Evolutionary conservation across 139 green algal genomes (phyloP).

Genomic region (Coccomyxa sp.): DNA sequence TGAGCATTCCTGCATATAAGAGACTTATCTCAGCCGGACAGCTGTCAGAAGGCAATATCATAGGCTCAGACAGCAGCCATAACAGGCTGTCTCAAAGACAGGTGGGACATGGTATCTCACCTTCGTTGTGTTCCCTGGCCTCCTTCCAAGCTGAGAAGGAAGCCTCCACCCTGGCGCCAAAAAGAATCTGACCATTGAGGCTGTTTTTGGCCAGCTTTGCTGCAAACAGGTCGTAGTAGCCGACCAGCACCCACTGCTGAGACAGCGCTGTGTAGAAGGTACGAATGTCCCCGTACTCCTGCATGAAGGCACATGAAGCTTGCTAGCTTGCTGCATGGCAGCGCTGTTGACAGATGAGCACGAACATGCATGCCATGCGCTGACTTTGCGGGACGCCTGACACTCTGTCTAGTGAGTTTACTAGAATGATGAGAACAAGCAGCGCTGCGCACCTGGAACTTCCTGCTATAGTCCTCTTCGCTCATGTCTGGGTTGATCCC

Average conservation of each 20-base stretch:
- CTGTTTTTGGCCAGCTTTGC: constrained; percentile 63
- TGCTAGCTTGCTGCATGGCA: neutral
- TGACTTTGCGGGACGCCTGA: neutral
- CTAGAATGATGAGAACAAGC: neutral
- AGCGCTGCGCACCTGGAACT: constrained; percentile 43
- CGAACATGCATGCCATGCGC: neutral
- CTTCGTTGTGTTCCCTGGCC: constrained; percentile 13
- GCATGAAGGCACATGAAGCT: neutral
- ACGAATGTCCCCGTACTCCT: constrained; percentile 82
- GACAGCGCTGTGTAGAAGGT: constrained; percentile 77
- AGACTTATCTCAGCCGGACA: neutral
- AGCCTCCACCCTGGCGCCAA: constrained; percentile 51
- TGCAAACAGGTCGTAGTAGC: constrained; percentile 85
- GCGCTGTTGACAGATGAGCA: neutral
- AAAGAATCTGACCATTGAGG: constrained; percentile 50
- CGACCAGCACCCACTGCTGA: constrained; percentile 78
- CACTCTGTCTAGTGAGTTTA: neutral
- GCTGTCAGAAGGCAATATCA: neutral
- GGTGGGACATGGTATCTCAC: neutral
- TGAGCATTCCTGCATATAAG: constrained; percentile 64
- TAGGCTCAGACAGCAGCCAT: neutral
- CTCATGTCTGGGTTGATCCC: constrained; percentile 45
- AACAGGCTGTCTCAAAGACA: neutral
- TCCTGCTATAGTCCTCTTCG: constrained; percentile 52
- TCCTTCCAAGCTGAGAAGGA: constrained; percentile 68